Conservation (phyloP, 257 asterid genomes). For the Verbena officinalis region DNA sequence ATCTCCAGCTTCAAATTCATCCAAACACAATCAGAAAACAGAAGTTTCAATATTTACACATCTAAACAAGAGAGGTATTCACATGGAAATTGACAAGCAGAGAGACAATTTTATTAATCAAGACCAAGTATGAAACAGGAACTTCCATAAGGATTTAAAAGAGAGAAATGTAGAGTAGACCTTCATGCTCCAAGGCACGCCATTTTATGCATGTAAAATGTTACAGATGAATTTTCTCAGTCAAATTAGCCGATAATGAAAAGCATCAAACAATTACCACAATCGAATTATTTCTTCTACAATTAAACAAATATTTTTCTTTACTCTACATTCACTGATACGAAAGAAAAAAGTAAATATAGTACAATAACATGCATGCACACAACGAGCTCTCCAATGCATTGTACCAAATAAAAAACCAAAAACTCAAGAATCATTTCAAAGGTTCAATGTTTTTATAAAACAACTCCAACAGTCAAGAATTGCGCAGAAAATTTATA, state of each 20-base stretch:
- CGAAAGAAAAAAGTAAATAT: background rate
- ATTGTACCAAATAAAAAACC: conserved; percentile 19
- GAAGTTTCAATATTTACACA: conserved; percentile 8
- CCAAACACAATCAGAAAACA: conserved; percentile 17
- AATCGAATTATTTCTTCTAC: background rate
- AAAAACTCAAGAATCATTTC: background rate
- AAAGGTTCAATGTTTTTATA: conserved; percentile 3
- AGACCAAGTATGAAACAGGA: background rate
- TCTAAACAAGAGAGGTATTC: background rate
- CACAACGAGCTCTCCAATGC: conserved; percentile 10
- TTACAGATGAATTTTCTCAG: conserved; percentile 1
- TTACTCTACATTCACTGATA: background rate
- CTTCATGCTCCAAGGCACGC: background rate
- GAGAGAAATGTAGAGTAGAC: background rate
- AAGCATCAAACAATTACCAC: background rate
- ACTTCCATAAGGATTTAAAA: background rate
- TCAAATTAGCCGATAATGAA: background rate
- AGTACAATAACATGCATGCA: conserved; percentile 32
- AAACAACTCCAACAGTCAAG: background rate
- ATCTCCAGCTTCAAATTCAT: conserved; percentile 53
- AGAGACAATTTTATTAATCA: background rate
- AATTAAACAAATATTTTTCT: conserved; percentile 12
- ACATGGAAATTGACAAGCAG: background rate
- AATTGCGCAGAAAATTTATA: background rate
- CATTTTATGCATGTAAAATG: conserved; percentile 18